Base-by-base conservation (phyloP, 1,139 yeast genomes). In the Zhuliangozyma blackwelliae region DNA sequence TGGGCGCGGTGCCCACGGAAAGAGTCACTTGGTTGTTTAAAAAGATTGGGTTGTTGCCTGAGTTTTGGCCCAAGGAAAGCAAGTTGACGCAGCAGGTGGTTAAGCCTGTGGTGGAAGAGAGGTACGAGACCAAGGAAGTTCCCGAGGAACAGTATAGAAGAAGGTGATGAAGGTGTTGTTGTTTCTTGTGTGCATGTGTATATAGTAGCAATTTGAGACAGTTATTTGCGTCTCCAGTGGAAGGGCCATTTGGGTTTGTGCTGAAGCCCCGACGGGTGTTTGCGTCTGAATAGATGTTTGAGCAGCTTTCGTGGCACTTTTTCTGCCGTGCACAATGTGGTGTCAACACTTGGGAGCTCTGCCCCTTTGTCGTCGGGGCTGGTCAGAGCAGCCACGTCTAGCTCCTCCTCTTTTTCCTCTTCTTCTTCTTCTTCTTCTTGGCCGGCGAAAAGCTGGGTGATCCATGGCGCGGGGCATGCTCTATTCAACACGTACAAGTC, bases 1-100 rank as follows among this genome's bases (percentile, higher is more conserved):
- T 88, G 11, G 99, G 99, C n/a, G 98, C 97, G 1, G 95, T 86
- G 57, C 95, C 96, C 5, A 81, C 94, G 26, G 90, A 85, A 31
- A 71, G 94, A 5, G 95, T 90, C 10, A 75, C 80, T 5, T 79
- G 79, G 49, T 65, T 92, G 43, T 77, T 92, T 57, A 82, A 82
- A 54, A 87, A 86, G 59, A 88, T 88, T 4, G 88, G 89, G 5
- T 66, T 83, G 36, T 72, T 90, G 50, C 85, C 87, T 23, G 81
- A 77, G 38, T 75, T 73, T 45, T 86, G 95, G 95, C 82, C 86
- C 53, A 50, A 59, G 40, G 76, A 74, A 25, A 44, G 46, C 38
- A 64, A 63, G 47, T 57, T 65, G 46, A 47, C 65, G 23, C 73
- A 68, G 48, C 59, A 57, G 36, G 51, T 65, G 13, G 45, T 51